Base-by-base conservation (phyloP, 257 asterid species). In the Verbascum thapsus region DNA sequence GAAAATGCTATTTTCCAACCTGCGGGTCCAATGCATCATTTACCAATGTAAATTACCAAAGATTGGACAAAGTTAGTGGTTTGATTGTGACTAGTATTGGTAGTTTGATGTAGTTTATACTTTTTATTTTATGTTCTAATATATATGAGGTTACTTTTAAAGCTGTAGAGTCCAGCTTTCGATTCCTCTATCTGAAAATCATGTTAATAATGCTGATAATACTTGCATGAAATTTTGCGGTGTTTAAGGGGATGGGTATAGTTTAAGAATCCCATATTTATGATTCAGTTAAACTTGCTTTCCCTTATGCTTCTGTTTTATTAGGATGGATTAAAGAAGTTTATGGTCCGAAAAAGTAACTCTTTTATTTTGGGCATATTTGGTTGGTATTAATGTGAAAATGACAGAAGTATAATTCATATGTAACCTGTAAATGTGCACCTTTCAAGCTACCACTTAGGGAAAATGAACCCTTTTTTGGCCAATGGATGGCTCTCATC, bases 401-500 rank as follows among this genome's bases (percentile, higher is more conserved):
- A 26, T 30, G 22, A 18, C 26, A 17, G 38, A 34, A 44, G 17
- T 9, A 49, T 45, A 30, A 49, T 45, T 41, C 4, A 35, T 23
- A 12, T 38, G 39, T 35, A 47, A 55, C 20, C 15, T 11, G 45
- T 20, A 47, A 7, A 62, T 62, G 30, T 48, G 11, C 49, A 26
- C 32, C 32, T 40, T 3, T 8, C 38, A 12, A 53, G 16, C 37
- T 38, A 45, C 53, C 60, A 68, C 74, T 72, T 67, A 18, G 62
- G 58, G 23, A 66, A 67, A 63, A 35, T 17, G 53, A 37, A 34
- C 6, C 7, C 39, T 66, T 35, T 70, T 51, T 53, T 60, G 23
- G 20, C 8, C 44, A 64, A 74, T 55, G 66, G 70, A 64, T 60
- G 84, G 84, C 56, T 71, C 66, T 55, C 41, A 61, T 57, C 35